A percentile compares a stretch with the other conserved stretches of the same genome.
Conservation (phyloP, 331 rosid species). For the Rosa hybrid region DNA sequence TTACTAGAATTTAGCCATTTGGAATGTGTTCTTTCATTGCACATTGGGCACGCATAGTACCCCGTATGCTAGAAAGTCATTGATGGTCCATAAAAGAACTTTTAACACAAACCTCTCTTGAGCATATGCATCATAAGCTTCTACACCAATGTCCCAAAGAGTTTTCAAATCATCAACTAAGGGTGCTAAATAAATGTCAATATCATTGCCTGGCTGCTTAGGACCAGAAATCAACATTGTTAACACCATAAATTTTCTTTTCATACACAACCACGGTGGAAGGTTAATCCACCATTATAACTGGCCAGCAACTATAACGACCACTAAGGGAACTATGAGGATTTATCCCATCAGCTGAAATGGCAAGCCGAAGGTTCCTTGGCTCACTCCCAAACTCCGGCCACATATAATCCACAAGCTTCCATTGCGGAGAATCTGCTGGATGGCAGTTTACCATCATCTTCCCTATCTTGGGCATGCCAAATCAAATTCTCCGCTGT, state of each 20-base stretch:
- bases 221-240: constrained; percentile 9
- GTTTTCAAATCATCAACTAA: constrained; percentile 6
- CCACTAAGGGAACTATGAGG: neutral
- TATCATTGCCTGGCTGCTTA: constrained; percentile 12
- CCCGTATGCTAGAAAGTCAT: constrained; percentile 7
- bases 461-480: neutral
- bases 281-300: neutral
- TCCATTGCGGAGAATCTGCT: neutral
- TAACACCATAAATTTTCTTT: neutral
- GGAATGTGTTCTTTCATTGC: neutral
- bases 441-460: neutral
- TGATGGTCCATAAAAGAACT: constrained; percentile 3
- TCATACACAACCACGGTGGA: neutral
- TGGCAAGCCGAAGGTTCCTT: neutral
- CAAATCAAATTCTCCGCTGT: neutral
- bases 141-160: neutral
- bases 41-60: neutral
- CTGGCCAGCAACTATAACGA: neutral
- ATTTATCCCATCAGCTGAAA: neutral
- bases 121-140: neutral
- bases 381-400: neutral
- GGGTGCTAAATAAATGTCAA: constrained; percentile 11
- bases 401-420: neutral
- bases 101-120: neutral
- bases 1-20: neutral